Base-by-base conservation (phyloP, 768 basidiomycete genomes). In the Mycena vulgaris region DNA sequence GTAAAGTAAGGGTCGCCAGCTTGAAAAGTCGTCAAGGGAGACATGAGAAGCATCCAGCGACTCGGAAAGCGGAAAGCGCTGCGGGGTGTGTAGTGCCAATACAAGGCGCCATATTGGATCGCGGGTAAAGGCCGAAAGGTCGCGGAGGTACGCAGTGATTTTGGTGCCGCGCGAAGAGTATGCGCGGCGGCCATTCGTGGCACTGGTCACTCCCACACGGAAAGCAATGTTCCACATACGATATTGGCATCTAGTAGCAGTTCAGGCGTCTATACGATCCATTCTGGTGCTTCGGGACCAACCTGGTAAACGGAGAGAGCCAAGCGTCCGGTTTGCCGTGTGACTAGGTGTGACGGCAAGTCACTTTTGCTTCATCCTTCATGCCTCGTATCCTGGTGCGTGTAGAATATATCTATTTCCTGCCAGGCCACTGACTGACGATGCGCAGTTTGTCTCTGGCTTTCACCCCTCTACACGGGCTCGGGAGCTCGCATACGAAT, bases 401-500 rank as follows among this genome's bases (percentile, higher is more conserved):
- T 40, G 14, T 35, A 8, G n/a, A n/a, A n/a, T n/a, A n/a, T n/a
- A n/a, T n/a, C n/a, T n/a, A 3, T 10, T 5, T 4, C 16, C 17
- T 56, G 47, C 39, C 45, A 13, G 11, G 13, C 0, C 33, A 21
- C 0, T 21, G 10, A 55, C 28, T 21, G 25, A 42, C 0, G 25
- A 65, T 5, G 21, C 8, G 90, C 70, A 95, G 68, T 96, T 95
- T 75, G 94, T 96, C 51, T 93, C 91, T 76, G 94, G 94, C 23
- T 96, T 96, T 76, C 91, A 94, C 74, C 91, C 92, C 6, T 81
- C 89, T n/a, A 95, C 93, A 4, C 89, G 94, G 27, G 95, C 95
- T 11, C 87, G 92, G 61, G 94, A 95, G 75, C 87, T 96, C 2
- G 95, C 95, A 2, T 93, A 83, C 75, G 94, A 95, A 79, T 96